These are phyloP conservation scores for Penicillium capsulatum DNA, from an alignment of 2,329 filamentous ascomycete genomes.

Conservation along the genomic window DNA sequence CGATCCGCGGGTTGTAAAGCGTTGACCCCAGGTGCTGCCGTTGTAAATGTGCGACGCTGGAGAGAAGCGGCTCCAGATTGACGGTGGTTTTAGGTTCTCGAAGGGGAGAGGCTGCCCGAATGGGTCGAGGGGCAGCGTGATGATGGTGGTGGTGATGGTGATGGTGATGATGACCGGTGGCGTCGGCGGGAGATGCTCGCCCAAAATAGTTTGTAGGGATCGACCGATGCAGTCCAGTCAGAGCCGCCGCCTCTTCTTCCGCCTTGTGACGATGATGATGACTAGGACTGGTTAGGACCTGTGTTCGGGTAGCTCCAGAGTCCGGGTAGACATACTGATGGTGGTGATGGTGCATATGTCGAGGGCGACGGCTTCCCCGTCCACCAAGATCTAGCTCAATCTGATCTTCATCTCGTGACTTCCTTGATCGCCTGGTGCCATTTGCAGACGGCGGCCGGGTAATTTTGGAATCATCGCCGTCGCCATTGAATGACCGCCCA, in stretches of 20 bases:
- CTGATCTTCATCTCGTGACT: conserved; percentile 73
- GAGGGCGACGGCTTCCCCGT: conserved; percentile 63
- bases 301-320: not conserved
- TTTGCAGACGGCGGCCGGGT: conserved; percentile 46
- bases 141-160: conserved; percentile 45
- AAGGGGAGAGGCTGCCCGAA: conserved; percentile 33
- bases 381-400: conserved; percentile 63
- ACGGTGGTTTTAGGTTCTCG: conserved; percentile 63
- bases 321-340: conserved; percentile 48
- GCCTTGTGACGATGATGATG: conserved; percentile 53
- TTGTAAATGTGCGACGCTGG: conserved; percentile 65
- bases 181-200: conserved; percentile 29
- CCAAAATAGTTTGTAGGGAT: conserved; percentile 27
- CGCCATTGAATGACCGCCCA: conserved; percentile 42
- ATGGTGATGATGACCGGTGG: conserved; percentile 38
- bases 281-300: conserved; percentile 16
- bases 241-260: conserved; percentile 44
- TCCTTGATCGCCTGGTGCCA: conserved; percentile 56
- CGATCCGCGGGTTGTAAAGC: conserved; percentile 68
- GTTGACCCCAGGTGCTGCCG: conserved; percentile 80
- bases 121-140: conserved; percentile 30
- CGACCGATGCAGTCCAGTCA: conserved; percentile 24
- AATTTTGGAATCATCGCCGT: conserved; percentile 35
- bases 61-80: conserved; percentile 65
- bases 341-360: conserved; percentile 55